Conservation (phyloP, 805 yeast species). For the Schwanniomyces sp. region DNA sequence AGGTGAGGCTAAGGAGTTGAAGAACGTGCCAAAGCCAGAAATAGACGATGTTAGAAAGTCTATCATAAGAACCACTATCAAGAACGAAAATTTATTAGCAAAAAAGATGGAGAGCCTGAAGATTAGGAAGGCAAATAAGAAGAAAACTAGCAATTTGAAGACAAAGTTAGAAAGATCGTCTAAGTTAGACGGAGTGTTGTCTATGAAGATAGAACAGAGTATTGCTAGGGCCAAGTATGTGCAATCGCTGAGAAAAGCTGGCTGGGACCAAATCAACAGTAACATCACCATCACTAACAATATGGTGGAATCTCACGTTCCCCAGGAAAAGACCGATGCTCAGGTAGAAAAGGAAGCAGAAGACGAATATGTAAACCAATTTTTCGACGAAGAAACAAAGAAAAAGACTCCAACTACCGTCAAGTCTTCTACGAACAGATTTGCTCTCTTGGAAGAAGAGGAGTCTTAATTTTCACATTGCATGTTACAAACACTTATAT, state of each 20-base stretch:
- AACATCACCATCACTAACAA: conserved; percentile 31
- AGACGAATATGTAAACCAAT: conserved; percentile 34
- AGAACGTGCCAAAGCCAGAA: conserved; percentile 56
- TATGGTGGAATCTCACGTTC: background rate
- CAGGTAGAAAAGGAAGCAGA: conserved; percentile 34
- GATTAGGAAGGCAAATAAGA: conserved; percentile 30
- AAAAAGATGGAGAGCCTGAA: conserved; percentile 50
- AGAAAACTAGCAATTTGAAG: conserved; percentile 28
- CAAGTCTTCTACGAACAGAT: conserved; percentile 19
- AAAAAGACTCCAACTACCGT: conserved; percentile 7
- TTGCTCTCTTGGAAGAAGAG: conserved; percentile 38
- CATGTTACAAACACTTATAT: background rate
- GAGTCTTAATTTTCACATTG: conserved; percentile 20
- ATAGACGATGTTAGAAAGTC: conserved; percentile 61
- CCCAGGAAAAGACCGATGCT: conserved; percentile 15
- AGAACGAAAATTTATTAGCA: conserved; percentile 61
- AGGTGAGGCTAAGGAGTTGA: conserved; percentile 49
- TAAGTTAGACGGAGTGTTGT: conserved; percentile 53
- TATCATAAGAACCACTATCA: conserved; percentile 64
- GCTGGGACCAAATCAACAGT: conserved; percentile 70
- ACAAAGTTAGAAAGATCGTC: conserved; percentile 48
- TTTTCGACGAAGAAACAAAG: conserved; percentile 18
- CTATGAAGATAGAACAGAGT: conserved; percentile 63
- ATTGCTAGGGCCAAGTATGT: conserved; percentile 63
- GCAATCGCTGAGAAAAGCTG: conserved; percentile 62